Evolutionary conservation across 805 yeast species (phyloP), one percentile per base, ranked within the genome.

Genomic region (Diddensiella santjacobensis): DNA sequence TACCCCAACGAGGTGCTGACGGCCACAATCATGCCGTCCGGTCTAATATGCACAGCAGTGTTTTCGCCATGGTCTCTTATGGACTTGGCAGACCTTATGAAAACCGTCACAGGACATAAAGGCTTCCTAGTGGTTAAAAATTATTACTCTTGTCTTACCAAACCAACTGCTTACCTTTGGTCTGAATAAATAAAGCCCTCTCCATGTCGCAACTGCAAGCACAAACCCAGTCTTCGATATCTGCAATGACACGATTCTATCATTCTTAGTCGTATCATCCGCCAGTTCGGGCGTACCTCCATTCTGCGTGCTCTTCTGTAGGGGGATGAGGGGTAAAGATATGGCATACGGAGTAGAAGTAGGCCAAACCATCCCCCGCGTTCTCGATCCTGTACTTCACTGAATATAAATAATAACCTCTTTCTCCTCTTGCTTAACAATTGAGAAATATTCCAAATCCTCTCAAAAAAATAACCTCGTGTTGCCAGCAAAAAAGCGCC

Each of bases 61-160:
- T 80, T 80, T 5, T 55, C 48, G 0, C 86, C 86, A 63, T 73
- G 74, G 18, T 64, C 63, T 22, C 67, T 64, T 13, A 80, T 49
- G 2, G 81, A 75, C 18, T 67, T 66, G 19, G 58, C 56, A 0
- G 75, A 63, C 47, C 85, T 61, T 4, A 68, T 62, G 54, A 78
- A 79, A 2, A 71, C 70, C 6, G 76, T 72, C 3, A 79, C 62
- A 1, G 81, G 79, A 11, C 75, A 63, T 41, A 72, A 63, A 2
- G 78, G 75, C 50, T 64, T 48, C 20, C 53, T 3, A 6, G 18
- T 8, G 10, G 23, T 43, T 35, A 33, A 41, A 6, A 13, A 18
- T 30, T 40, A 24, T 18, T n/a, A n/a, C n/a, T n/a, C n/a, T n/a
- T n/a, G n/a, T n/a, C n/a, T n/a, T n/a, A n/a, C n/a, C n/a, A n/a